A percentile compares a stretch with the other conserved stretches of the same genome.
These are phyloP conservation scores for Nepenthes mirabilis DNA, from an alignment of 148 eudicot species.

Conservation along the genomic window DNA sequence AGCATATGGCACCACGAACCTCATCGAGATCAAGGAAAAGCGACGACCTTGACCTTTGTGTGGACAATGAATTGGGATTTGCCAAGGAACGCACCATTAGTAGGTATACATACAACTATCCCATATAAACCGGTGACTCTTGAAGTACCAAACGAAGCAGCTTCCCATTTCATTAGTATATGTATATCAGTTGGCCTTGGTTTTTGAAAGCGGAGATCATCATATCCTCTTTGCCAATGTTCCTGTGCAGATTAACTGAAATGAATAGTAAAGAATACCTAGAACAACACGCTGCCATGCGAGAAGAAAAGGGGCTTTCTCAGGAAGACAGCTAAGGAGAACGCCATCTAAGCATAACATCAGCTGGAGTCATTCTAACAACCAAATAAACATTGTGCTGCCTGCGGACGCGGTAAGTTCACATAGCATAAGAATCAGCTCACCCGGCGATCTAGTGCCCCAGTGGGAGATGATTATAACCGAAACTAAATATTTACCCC, in stretches of 20 bases:
- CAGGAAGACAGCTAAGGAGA: too few relatives aligned
- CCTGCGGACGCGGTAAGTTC: too few relatives aligned
- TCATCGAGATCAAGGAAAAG: slow-evolving; percentile 66
- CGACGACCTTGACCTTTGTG: slow-evolving; percentile 72
- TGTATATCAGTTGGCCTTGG: not conserved
- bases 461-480: too few relatives aligned
- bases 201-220: not conserved
- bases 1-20: slow-evolving; percentile 57
- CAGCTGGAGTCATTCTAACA: too few relatives aligned
- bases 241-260: slow-evolving; percentile 61
- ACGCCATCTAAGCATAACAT: too few relatives aligned
- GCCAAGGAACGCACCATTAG: slow-evolving; percentile 94
- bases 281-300: slow-evolving; percentile 49
- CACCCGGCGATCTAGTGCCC: too few relatives aligned
- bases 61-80: slow-evolving; percentile 86
- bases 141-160: too few relatives aligned
- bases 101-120: slow-evolving; percentile 31
- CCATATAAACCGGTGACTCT: not conserved
- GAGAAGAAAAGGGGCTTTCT: too few relatives aligned
- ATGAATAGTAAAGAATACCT: slow-evolving; percentile 90
- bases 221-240: not conserved
- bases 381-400: too few relatives aligned
- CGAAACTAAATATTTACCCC: too few relatives aligned
- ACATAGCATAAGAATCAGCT: too few relatives aligned
- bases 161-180: not conserved